phyloP scores from a whole-genome alignment of 2,329 filamentous ascomycete species.

The Immersiporthe knoxdaviesiana region DNA sequence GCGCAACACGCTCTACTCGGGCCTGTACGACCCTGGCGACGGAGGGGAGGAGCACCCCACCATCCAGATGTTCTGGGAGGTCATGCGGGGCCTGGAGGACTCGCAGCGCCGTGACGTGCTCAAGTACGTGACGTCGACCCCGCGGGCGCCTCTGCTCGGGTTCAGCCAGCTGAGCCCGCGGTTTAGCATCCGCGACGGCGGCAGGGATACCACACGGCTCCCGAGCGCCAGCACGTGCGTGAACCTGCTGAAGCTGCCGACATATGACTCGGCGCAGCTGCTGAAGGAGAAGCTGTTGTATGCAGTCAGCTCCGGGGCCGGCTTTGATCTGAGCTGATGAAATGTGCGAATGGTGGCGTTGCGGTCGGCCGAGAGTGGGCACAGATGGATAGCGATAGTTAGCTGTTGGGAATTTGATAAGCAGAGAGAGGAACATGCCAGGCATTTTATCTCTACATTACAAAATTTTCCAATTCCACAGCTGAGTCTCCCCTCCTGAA shows the following conservation, averaged over 20 bases:
- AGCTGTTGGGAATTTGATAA: too few species aligned
- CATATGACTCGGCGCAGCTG: slow-evolving; percentile 68
- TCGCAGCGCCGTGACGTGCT: slow-evolving; percentile 81
- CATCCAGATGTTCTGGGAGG: slow-evolving; percentile 86
- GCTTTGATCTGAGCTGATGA: slow-evolving; percentile 83
- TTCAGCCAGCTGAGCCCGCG: slow-evolving; percentile 83
- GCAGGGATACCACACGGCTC: slow-evolving; percentile 73
- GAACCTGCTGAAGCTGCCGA: slow-evolving; percentile 89
- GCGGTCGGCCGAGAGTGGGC: not conserved
- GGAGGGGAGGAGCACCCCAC: slow-evolving; percentile 85
- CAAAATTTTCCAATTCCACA: not conserved
- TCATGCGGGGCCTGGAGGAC: slow-evolving; percentile 77
- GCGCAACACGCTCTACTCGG: slow-evolving; percentile 82
- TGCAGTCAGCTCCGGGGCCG: slow-evolving; percentile 85
- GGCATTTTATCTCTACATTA: not conserved
- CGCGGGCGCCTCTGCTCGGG: slow-evolving; percentile 84
- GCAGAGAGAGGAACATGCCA: not conserved
- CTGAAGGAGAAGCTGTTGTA: slow-evolving; percentile 85
- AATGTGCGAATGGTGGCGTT: not conserved
- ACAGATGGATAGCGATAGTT: too few species aligned
- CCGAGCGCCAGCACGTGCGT: slow-evolving; percentile 97
- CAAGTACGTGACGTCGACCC: slow-evolving; percentile 95
- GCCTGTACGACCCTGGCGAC: slow-evolving; percentile 86
- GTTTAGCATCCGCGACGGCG: slow-evolving; percentile 88
- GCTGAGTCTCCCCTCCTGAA: not conserved